phyloP scores from a whole-genome alignment of 2,329 filamentous ascomycete genomes.

The Chrysoporthe deuterocubensis region DNA sequence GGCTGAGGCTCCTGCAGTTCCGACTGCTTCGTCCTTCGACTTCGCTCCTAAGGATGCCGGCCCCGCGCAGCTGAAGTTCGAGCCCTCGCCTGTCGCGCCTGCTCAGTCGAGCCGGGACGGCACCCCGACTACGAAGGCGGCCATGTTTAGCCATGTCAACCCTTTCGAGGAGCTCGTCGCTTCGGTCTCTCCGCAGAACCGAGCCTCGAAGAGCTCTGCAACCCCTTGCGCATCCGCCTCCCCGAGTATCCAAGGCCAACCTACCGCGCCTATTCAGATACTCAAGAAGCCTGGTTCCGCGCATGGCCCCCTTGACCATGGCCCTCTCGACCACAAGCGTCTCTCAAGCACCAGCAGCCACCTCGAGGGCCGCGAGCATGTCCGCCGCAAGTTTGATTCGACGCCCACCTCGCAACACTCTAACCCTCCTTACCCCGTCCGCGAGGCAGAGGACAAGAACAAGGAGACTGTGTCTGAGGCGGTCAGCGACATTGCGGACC shows the following conservation, averaged over 20 bases:
- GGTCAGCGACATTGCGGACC: constrained; percentile 65
- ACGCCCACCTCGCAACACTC: constrained; percentile 35
- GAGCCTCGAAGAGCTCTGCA: constrained; percentile 38
- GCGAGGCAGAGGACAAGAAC: constrained; percentile 34
- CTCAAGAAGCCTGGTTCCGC: constrained; percentile 51
- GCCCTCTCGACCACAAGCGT: constrained; percentile 45
- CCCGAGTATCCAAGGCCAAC: constrained; percentile 42
- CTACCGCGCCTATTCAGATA: constrained; percentile 20
- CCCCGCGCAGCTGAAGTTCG: constrained; percentile 33
- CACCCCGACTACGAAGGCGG: constrained; percentile 36
- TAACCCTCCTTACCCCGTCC: constrained; percentile 27
- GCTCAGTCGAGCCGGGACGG: constrained; percentile 35
- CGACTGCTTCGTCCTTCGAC: constrained; percentile 33
- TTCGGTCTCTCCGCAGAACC: constrained; percentile 36
- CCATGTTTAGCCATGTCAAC: constrained; percentile 43
- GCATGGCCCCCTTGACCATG: constrained; percentile 45
- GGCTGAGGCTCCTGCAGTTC: constrained; percentile 36
- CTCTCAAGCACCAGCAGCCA: constrained; percentile 30
- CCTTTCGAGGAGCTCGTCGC: constrained; percentile 47
- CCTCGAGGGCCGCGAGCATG: constrained; percentile 26
- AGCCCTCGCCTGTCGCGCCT: constrained; percentile 28
- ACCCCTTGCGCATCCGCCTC: constrained; percentile 53
- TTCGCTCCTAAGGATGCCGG: constrained; percentile 34
- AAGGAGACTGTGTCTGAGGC: constrained; percentile 74
- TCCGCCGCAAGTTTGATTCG: constrained; percentile 43